Percentiles rank a stretch among this genome's conserved stretches.
Evolutionary conservation across 345 rosid genomes (phyloP).

Genomic region (Excoecaria agallocha): DNA sequence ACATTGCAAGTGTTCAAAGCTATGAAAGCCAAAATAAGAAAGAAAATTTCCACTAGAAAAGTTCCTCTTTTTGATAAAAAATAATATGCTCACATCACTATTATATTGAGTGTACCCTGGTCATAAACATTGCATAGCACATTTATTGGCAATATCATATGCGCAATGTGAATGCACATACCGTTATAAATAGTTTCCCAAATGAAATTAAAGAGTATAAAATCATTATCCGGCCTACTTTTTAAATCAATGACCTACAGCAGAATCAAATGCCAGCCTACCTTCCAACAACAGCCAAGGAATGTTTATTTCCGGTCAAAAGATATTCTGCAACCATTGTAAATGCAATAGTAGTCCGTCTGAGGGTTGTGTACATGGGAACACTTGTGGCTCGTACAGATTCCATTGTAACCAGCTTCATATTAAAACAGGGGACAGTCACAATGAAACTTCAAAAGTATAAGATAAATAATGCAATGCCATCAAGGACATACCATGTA

Average conservation of each 20-base stretch:
- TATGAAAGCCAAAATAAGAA: not conserved
- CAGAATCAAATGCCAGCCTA: constrained; percentile 13
- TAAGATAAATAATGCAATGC: not conserved
- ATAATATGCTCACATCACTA: not conserved
- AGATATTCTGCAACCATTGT: constrained; percentile 32
- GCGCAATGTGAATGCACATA: not conserved
- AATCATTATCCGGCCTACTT: not conserved
- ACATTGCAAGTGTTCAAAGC: not conserved
- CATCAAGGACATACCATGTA: constrained; percentile 21
- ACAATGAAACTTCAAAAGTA: not conserved
- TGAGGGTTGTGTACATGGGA: constrained; percentile 32
- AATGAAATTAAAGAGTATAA: not conserved
- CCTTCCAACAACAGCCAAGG: constrained; percentile 28
- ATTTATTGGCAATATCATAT: not conserved
- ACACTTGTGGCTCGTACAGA: constrained; percentile 30
- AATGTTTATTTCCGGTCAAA: constrained; percentile 25
- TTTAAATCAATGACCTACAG: not conserved
- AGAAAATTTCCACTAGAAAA: not conserved
- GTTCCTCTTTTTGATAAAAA: not conserved
- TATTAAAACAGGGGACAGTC: not conserved
- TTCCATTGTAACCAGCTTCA: constrained; percentile 33
- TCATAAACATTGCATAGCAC: not conserved
- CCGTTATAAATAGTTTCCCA: not conserved
- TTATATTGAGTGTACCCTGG: not conserved
- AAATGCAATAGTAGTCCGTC: constrained; percentile 33